Conservation (phyloP, 2,329 filamentous ascomycete species). For the Ophioceras dolichostomum region DNA sequence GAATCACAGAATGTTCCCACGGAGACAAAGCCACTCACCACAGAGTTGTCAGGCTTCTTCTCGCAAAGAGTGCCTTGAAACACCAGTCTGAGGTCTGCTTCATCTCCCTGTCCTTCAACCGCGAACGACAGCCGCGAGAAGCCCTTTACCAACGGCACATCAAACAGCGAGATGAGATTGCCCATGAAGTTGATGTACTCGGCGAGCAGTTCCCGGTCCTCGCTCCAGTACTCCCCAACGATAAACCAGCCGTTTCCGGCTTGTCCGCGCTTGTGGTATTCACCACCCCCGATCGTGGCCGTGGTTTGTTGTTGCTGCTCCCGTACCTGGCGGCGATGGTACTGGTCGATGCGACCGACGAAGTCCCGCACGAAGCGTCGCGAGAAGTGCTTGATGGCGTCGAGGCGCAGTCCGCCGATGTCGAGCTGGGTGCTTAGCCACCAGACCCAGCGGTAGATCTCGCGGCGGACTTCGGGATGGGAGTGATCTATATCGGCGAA, state of each 20-base stretch:
- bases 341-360: constrained; percentile 11
- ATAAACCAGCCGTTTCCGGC: constrained; percentile 44
- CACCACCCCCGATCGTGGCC: too few species aligned
- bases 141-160: constrained; percentile 53
- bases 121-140: constrained; percentile 47
- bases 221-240: constrained; percentile 59
- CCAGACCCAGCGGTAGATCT: constrained; percentile 18
- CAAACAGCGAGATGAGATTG: constrained; percentile 46
- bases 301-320: too few species aligned
- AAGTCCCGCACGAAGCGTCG: constrained; percentile 18
- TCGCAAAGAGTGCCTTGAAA: constrained; percentile 45
- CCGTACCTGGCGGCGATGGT: too few species aligned
- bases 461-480: constrained; percentile 17
- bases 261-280: neutral
- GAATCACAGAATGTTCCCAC: too few species aligned
- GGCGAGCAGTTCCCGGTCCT: constrained; percentile 21
- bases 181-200: constrained; percentile 44
- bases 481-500: constrained; percentile 21
- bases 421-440: constrained; percentile 17
- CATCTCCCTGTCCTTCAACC: constrained; percentile 47
- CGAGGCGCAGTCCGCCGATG: constrained; percentile 19
- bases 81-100: too few species aligned
- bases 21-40: too few species aligned
- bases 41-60: constrained; percentile 38
- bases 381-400: constrained; percentile 23